Base-by-base conservation (phyloP, 164 flowering plant genomes). In the Malania oleifera region DNA sequence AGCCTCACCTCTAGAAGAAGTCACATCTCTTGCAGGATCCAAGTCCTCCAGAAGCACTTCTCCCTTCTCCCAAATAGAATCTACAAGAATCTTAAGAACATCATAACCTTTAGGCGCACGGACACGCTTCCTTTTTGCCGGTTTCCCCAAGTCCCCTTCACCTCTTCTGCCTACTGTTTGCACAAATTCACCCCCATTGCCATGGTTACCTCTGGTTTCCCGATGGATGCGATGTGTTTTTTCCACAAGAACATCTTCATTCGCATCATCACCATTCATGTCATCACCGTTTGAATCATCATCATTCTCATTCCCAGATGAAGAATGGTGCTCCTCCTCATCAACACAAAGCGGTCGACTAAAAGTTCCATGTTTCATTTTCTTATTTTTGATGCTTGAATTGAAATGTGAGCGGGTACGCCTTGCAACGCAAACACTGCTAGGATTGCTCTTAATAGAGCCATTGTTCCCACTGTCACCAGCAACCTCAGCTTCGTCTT, bases 21-120 rank as follows among this genome's bases (percentile, higher is more conserved):
- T n/a, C n/a, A n/a, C 54, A n/a, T 28, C 43, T 38, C 17, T 40
- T 25, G 65, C 26, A 59, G 53, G 37, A 35, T 11, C 37, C 10
- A 47, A 26, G n/a, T 70, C 77, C 34, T 56, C 68, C 7, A 55
- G 45, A 44, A 48, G 38, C 22, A 8, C 56, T 24, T 66, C 67
- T 18, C 56, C 65, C 38, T 65, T 40, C 37, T 60, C 68, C 67
- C 58, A 65, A 23, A 82, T 76, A 50, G 83, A 72, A 39, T 79
- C 61, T 3, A 66, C 49, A 44, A 82, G 70, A 66, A 74, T 52
- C 59, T 67, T 59, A 13, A 40, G 27, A 18, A 69, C 34, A 4
- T 67, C 57, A 52, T 41, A 57, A 8, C 40, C 7, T 29, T 64
- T 56, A 9, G 12, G 52, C 18, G 57, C 62, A 18, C 51, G 31